Evolutionary conservation across 805 yeast species (phyloP).

Genomic region (Pichia cabralensis): DNA sequence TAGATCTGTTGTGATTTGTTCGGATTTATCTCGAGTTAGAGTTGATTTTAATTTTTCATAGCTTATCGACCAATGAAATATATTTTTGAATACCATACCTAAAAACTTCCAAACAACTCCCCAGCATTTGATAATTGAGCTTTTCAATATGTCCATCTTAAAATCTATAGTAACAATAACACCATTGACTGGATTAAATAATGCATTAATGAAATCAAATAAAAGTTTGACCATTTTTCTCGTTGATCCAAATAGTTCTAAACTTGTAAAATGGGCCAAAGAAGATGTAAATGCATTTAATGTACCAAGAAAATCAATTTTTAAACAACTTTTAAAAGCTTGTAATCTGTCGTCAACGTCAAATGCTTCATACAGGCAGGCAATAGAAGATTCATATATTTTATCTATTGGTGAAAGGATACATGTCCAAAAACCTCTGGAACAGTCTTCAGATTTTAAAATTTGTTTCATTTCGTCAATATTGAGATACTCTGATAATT

Average conservation of each 20-base stretch:
- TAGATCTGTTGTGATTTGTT: conserved; percentile 16
- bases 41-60: conserved; percentile 20
- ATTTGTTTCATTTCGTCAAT: conserved; percentile 22
- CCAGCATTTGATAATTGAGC: conserved; percentile 47
- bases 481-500: conserved; percentile 18
- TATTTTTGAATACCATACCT: conserved; percentile 54
- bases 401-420: conserved; percentile 50
- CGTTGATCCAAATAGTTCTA: conserved; percentile 16
- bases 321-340: conserved; percentile 50
- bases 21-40: conserved; percentile 13
- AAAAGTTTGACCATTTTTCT: conserved; percentile 55
- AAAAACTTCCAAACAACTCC: conserved; percentile 60
- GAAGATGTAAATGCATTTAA: conserved; percentile 33
- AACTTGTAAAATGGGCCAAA: conserved; percentile 8
- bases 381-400: conserved; percentile 60
- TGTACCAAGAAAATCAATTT: conserved; percentile 33
- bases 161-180: conserved; percentile 26
- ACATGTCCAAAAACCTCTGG: conserved; percentile 66
- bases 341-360: conserved; percentile 76
- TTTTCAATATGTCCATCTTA: conserved; percentile 10
- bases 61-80: conserved; percentile 61
- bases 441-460: conserved; percentile 32
- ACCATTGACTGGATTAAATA: conserved; percentile 62
- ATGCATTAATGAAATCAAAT: conserved; percentile 58
- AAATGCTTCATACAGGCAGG: conserved; percentile 62